Evolutionary conservation across 441 rosid species (phyloP).

Genomic region (Geranium incanum): DNA sequence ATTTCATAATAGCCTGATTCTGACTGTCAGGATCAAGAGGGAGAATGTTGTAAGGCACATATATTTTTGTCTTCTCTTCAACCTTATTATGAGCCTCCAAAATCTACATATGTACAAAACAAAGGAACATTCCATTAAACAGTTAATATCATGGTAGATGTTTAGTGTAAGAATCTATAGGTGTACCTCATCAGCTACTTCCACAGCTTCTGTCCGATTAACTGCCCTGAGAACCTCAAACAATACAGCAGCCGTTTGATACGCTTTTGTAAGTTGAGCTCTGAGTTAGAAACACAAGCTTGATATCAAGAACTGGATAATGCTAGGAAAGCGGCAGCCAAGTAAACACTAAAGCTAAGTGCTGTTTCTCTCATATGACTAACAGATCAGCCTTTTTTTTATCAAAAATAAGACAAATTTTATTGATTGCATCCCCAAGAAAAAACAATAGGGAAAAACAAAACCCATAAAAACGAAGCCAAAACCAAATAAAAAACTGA

Average conservation of each 20-base stretch:
- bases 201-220: slow-evolving; percentile 80
- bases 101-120: slow-evolving; percentile 45
- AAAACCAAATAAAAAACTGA: too few relatives aligned
- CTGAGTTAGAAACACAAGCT: slow-evolving; percentile 31
- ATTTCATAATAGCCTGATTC: slow-evolving; percentile 94
- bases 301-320: background rate
- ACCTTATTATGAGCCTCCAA: slow-evolving; percentile 87
- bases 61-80: slow-evolving; percentile 85
- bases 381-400: slow-evolving; percentile 80
- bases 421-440: too few relatives aligned
- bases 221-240: slow-evolving; percentile 98
- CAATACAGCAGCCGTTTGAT: slow-evolving; percentile 96
- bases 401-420: too few relatives aligned
- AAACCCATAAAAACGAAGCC: too few relatives aligned
- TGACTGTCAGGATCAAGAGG: slow-evolving; percentile 99
- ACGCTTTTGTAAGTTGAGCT: slow-evolving; percentile 96
- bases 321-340: background rate
- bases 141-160: slow-evolving; percentile 2
- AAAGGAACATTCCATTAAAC: too few relatives aligned
- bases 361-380: slow-evolving; percentile 21
- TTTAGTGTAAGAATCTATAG: slow-evolving; percentile 11
- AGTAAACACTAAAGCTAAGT: background rate
- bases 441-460: too few relatives aligned
- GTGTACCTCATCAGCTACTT: slow-evolving; percentile 88
- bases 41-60: slow-evolving; percentile 84